Conservation (phyloP, 768 basidiomycete species). For the Suillus variegatus region DNA sequence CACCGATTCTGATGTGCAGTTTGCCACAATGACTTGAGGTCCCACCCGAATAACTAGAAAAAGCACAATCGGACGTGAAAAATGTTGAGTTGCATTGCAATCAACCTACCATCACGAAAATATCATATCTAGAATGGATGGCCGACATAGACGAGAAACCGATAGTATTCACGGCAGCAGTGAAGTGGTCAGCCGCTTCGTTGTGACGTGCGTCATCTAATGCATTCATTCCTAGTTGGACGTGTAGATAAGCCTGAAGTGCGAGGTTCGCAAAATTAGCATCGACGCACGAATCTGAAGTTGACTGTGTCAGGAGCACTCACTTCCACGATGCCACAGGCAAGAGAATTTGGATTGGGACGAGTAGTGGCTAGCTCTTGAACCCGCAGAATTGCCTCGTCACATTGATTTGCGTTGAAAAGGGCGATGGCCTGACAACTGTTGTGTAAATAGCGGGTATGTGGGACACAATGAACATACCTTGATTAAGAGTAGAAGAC, state of each 20-base stretch:
- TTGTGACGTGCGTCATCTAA: neutral
- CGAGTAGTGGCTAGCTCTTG: neutral
- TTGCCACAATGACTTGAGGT: neutral
- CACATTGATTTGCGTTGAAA: neutral
- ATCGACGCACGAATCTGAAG: neutral
- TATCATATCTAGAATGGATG: neutral
- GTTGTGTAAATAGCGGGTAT: neutral
- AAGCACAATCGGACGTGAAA: neutral
- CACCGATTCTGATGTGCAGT: neutral
- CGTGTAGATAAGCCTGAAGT: neutral
- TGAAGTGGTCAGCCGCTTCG: neutral
- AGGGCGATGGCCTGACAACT: neutral
- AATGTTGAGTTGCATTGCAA: neutral
- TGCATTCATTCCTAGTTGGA: neutral
- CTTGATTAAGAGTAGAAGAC: neutral
- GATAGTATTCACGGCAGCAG: neutral
- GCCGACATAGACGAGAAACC: neutral
- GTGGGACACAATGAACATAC: neutral
- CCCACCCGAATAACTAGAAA: neutral
- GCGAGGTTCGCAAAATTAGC: neutral
- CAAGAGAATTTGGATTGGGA: neutral
- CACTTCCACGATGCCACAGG: neutral
- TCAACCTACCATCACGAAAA: neutral
- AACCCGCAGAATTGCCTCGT: neutral
- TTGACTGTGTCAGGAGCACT: neutral